A percentile compares a stretch with the other conserved stretches of the same genome.
These are phyloP conservation scores for Exophiala lecanii-corni DNA, from an alignment of 2,329 filamentous ascomycete genomes.

Conservation along the genomic window DNA sequence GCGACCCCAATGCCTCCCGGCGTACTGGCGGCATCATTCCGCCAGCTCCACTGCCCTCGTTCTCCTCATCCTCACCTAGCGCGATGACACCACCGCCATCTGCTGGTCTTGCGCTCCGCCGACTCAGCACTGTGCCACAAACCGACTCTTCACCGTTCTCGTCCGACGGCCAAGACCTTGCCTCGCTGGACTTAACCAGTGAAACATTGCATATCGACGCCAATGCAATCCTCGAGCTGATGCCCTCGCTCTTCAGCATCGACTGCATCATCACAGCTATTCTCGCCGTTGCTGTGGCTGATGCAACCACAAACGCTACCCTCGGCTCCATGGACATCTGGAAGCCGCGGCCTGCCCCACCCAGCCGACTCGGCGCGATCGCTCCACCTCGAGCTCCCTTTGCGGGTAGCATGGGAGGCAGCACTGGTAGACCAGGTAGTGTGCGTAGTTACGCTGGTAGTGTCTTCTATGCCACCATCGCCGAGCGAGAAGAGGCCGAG, in stretches of 20 bases:
- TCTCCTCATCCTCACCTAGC: background rate
- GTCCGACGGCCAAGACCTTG: conserved; percentile 29
- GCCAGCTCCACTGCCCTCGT: background rate
- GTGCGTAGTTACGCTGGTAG: conserved; percentile 22
- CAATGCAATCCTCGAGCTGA: conserved; percentile 35
- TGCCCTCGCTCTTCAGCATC: conserved; percentile 45
- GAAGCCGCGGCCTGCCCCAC: conserved; percentile 24
- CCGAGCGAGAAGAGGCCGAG: conserved; percentile 40
- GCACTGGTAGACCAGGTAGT: conserved; percentile 31
- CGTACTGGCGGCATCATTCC: conserved; percentile 21
- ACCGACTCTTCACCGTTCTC: conserved; percentile 31
- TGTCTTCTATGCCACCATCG: conserved; percentile 28
- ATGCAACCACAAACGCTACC: conserved; percentile 37
- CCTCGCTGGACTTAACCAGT: conserved; percentile 40
- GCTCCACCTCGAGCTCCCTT: background rate
- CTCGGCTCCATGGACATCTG: conserved; percentile 33
- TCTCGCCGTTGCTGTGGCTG: conserved; percentile 41
- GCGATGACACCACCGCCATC: conserved; percentile 23
- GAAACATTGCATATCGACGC: conserved; percentile 36
- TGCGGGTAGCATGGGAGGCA: conserved; percentile 20
- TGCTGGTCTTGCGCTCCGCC: conserved; percentile 13
- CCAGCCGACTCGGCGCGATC: background rate
- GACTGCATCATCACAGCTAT: conserved; percentile 45
- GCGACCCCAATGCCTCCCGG: conserved; percentile 33
- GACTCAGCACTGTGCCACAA: conserved; percentile 36